Evolutionary conservation across 2,329 filamentous ascomycete species (phyloP).

Genomic region (Pseudogymnoascus sp.): DNA sequence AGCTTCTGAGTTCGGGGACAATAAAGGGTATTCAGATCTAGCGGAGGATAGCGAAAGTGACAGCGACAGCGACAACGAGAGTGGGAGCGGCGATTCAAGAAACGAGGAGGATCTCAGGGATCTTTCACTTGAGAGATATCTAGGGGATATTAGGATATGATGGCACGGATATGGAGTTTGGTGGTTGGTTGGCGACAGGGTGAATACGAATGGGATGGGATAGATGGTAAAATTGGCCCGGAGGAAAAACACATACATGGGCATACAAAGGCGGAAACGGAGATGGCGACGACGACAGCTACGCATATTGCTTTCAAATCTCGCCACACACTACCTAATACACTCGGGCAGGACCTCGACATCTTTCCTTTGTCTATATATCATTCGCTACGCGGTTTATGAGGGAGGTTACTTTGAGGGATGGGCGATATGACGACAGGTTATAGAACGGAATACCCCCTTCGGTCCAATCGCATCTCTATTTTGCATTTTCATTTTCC

Average conservation of each 20-base stretch:
- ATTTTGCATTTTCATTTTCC: slow-evolving; percentile 4
- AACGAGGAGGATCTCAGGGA: not conserved
- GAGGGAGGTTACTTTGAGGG: slow-evolving; percentile 1
- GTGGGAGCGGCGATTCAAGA: not conserved
- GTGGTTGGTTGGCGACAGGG: not conserved
- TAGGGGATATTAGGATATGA: not conserved
- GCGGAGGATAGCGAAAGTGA: not conserved
- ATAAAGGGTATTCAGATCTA: not conserved
- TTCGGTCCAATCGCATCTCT: slow-evolving; percentile 4
- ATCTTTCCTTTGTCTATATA: slow-evolving; percentile 4
- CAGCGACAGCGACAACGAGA: not conserved
- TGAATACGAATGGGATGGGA: slow-evolving; percentile 2
- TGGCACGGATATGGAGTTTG: not conserved
- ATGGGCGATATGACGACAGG: slow-evolving; percentile 6
- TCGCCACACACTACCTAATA: not conserved
- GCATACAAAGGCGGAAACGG: not conserved
- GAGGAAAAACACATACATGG: slow-evolving; percentile 2
- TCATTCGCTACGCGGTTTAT: slow-evolving; percentile 6
- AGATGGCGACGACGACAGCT: not conserved
- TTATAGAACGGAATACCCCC: slow-evolving; percentile 8
- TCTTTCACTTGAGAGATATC: slow-evolving; percentile 3
- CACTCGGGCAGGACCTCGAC: slow-evolving; percentile 5
- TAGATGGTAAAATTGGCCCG: slow-evolving; percentile 3
- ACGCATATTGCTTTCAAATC: not conserved
- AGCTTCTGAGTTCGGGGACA: slow-evolving; percentile 30